These are phyloP conservation scores for Phytopythium helicoides DNA, from an alignment of 352 stramenopile genomes.

Conservation along the genomic window DNA sequence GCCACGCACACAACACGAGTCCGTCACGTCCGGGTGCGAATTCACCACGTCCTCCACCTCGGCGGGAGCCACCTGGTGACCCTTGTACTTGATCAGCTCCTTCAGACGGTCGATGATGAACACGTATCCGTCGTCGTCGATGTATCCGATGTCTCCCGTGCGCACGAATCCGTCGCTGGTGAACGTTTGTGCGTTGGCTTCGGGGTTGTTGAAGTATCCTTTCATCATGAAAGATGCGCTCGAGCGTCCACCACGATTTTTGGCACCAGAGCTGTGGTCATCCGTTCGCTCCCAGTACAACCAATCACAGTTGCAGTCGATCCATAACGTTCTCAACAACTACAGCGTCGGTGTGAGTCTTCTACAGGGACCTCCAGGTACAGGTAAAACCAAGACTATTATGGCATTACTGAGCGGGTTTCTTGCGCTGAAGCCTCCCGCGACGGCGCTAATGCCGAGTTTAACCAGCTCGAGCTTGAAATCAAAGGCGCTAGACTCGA, in stretches of 20 bases:
- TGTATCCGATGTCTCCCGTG: no score
- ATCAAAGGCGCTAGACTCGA: neutral
- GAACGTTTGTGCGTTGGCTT: no score
- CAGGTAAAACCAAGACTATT: slow-evolving; percentile 94
- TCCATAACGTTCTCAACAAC: slow-evolving; percentile 87
- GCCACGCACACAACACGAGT: no score
- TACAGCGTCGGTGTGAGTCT: slow-evolving; percentile 82
- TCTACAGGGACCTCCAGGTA: slow-evolving; percentile 95
- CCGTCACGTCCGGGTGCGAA: no score
- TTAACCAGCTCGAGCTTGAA: slow-evolving; percentile 11
- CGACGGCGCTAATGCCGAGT: slow-evolving; percentile 38
- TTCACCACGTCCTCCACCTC: no score
- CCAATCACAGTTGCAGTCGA: slow-evolving; percentile 82
- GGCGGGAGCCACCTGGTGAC: no score
- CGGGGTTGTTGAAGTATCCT: no score
- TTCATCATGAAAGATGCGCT: slow-evolving; percentile 61
- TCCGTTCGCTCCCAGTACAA: slow-evolving; percentile 82
- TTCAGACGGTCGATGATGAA: no score
- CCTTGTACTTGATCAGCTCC: no score
- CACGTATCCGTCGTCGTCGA: no score
- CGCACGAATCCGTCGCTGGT: no score
- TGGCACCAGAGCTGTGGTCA: slow-evolving; percentile 62
- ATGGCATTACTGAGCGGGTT: slow-evolving; percentile 81
- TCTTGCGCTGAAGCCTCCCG: slow-evolving; percentile 55
- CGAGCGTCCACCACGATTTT: slow-evolving; percentile 53